Evolutionary conservation across 2,329 filamentous ascomycete genomes (phyloP).

Genomic region (Fusarium heterosporum): DNA sequence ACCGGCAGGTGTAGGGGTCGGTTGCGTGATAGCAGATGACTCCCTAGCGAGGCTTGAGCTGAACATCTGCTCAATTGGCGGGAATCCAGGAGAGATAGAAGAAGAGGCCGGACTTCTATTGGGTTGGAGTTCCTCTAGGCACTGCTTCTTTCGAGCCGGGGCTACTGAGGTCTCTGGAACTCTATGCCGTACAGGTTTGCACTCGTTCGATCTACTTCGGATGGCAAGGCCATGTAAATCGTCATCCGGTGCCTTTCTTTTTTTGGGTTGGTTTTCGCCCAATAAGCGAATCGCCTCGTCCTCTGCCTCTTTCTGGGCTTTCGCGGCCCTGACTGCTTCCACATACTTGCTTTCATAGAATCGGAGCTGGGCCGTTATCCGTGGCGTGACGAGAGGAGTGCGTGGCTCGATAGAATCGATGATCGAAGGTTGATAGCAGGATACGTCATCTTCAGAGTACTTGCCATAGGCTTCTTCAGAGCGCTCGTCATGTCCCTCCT

Average conservation of each 20-base stretch:
- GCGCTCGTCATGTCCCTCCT: background rate
- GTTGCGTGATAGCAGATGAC: rapidly evolving
- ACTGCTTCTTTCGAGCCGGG: rapidly evolving
- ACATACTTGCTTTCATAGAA: background rate
- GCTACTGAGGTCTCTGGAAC: background rate
- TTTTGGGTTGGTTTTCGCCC: rapidly evolving
- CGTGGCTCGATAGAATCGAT: background rate
- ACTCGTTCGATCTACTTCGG: background rate
- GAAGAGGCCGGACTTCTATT: background rate
- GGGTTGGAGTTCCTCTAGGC: rapidly evolving
- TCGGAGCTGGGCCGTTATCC: rapidly evolving
- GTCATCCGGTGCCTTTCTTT: background rate
- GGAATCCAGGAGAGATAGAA: background rate
- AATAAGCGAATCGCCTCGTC: background rate
- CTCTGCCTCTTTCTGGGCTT: background rate
- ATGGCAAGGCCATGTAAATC: background rate
- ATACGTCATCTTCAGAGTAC: background rate
- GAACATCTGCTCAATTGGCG: background rate
- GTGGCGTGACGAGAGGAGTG: background rate
- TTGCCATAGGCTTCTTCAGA: background rate
- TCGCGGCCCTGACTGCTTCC: rapidly evolving
- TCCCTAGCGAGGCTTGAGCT: background rate
- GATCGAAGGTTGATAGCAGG: background rate
- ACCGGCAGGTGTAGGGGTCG: background rate
- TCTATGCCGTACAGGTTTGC: background rate